Conservation (phyloP, 768 basidiomycete species). For the Stropharia rugosoannulata region DNA sequence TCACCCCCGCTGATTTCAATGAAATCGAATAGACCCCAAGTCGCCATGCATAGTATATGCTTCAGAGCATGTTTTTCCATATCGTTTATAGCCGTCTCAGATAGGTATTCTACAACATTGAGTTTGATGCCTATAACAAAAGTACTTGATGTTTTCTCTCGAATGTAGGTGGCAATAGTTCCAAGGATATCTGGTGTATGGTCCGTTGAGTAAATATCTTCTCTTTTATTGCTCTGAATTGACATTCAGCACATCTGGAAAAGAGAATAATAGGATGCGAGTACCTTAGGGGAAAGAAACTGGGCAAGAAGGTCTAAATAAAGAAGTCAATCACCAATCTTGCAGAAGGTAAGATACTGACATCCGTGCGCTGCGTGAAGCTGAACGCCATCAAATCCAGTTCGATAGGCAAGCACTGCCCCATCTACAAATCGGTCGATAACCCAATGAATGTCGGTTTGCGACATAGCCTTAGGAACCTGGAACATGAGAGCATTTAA, state of each 20-base stretch:
- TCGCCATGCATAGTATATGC: conserved; percentile 60
- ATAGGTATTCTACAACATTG: conserved; percentile 74
- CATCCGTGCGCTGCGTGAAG: conserved; percentile 87
- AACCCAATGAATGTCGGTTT: conserved; percentile 57
- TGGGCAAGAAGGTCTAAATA: conserved; percentile 73
- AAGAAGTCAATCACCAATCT: neutral
- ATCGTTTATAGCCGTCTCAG: conserved; percentile 19
- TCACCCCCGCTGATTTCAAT: conserved; percentile 88
- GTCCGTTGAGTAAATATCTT: conserved; percentile 56
- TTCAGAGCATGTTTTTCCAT: conserved; percentile 49
- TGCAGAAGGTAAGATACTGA: conserved; percentile 34
- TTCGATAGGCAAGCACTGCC: conserved; percentile 57
- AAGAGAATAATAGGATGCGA: neutral
- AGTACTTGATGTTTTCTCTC: conserved; percentile 46
- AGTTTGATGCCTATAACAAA: conserved; percentile 81
- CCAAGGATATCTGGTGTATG: conserved; percentile 58
- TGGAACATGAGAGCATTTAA: conserved; percentile 59
- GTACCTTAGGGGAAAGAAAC: conserved; percentile 74
- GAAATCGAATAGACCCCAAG: conserved; percentile 73
- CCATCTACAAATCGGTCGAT: conserved; percentile 66
- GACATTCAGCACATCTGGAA: neutral
- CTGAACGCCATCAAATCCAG: conserved; percentile 87
- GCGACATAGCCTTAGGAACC: conserved; percentile 58
- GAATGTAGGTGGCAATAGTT: conserved; percentile 55
- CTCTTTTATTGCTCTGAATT: conserved; percentile 35